phyloP scores from a whole-genome alignment of 768 basidiomycete species.

The Dacryopinax spathularia region DNA sequence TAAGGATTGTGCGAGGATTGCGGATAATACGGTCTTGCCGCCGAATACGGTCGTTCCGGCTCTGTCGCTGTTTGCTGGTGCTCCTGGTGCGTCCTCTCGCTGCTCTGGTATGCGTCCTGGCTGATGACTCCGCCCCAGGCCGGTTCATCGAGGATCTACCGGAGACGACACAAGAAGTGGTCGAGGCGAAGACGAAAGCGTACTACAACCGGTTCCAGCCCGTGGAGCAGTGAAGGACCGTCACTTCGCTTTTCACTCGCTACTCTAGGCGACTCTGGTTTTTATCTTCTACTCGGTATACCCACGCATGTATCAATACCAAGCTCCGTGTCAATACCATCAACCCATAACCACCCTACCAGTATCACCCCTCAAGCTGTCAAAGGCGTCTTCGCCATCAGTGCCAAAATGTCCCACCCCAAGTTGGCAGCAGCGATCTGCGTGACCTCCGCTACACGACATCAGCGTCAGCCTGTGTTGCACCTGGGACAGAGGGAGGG shows the following conservation, averaged over 20 bases:
- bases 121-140: conserved; percentile 33
- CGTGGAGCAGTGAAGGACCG: not conserved
- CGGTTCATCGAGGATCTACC: conserved; percentile 72
- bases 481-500: not conserved
- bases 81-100: conserved; percentile 49
- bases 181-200: conserved; percentile 72
- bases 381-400: conserved; percentile 24
- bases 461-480: not conserved
- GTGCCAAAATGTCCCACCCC: conserved; percentile 21
- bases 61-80: conserved; percentile 69
- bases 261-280: not conserved
- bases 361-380: not conserved
- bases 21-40: conserved; percentile 78
- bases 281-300: not conserved
- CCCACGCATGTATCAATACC: not conserved
- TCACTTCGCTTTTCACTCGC: not conserved
- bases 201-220: conserved; percentile 76
- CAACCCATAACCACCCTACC: not conserved
- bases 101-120: not conserved
- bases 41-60: conserved; percentile 89
- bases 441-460: conserved; percentile 22
- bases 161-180: conserved; percentile 85
- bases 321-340: not conserved
- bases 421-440: conserved; percentile 23
- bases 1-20: conserved; percentile 84